These are phyloP conservation scores for Hypholoma sublateritium DNA, from an alignment of 768 basidiomycete species.

Conservation along the genomic window DNA sequence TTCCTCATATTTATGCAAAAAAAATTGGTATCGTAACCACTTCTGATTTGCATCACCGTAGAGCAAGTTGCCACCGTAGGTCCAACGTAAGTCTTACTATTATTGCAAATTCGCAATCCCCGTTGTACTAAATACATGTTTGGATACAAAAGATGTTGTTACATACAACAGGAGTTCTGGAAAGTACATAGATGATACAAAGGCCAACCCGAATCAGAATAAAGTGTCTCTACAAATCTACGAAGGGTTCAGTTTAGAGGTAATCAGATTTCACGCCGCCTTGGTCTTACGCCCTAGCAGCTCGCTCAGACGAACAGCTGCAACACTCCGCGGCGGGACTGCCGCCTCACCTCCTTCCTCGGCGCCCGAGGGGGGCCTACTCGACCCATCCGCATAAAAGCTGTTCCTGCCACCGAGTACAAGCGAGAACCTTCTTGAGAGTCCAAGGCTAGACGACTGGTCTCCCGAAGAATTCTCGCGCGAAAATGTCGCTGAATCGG, in stretches of 20 bases:
- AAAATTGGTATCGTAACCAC: too few relatives aligned
- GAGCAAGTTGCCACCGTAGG: too few relatives aligned
- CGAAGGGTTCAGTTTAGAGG: not conserved
- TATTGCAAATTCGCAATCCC: too few relatives aligned
- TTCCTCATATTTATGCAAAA: too few relatives aligned
- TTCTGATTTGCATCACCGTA: too few relatives aligned
- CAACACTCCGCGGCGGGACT: constrained; percentile 43
- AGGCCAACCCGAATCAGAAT: not conserved
- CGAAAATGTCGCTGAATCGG: constrained; percentile 11
- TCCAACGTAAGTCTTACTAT: too few relatives aligned
- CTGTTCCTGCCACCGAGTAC: constrained; percentile 42
- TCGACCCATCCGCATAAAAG: constrained; percentile 14
- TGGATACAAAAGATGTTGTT: not conserved
- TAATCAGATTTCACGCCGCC: not conserved
- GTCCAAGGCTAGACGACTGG: constrained; percentile 8
- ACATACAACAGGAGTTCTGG: not conserved
- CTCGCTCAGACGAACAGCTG: constrained; percentile 54
- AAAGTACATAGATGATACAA: not conserved
- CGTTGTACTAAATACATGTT: not conserved
- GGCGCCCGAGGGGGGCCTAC: not conserved
- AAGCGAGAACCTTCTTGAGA: constrained; percentile 57
- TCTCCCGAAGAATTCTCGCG: constrained; percentile 12
- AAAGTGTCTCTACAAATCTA: not conserved
- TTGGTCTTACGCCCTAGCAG: constrained; percentile 42
- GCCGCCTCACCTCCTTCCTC: constrained; percentile 3